These are phyloP conservation scores for Lumnitzera littorea DNA, from an alignment of 345 rosid species.

Conservation along the genomic window DNA sequence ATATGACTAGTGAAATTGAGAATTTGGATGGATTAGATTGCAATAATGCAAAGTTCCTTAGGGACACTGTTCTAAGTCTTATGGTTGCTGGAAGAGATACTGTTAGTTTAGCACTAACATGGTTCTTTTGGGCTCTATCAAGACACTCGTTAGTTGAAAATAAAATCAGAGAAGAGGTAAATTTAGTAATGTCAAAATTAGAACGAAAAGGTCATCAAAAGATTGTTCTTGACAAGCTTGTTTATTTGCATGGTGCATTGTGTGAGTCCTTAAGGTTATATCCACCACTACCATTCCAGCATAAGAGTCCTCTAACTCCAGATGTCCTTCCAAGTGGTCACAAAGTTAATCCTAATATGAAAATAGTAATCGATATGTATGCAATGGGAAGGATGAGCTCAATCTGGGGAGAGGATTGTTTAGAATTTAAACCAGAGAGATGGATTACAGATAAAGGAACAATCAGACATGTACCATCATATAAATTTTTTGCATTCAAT, in stretches of 20 bases:
- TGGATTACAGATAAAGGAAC: conserved; percentile 19
- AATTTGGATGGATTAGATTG: conserved; percentile 5
- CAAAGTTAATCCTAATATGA: conserved; percentile 8
- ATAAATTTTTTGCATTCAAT: conserved; percentile 22
- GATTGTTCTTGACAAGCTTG: conserved; percentile 8
- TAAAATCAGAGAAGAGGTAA: conserved; percentile 42
- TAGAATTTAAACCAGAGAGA: conserved; percentile 35
- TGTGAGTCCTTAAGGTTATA: conserved; percentile 31
- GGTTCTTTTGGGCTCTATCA: conserved; percentile 47
- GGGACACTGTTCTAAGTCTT: conserved; percentile 44
- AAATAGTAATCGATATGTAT: conserved; percentile 13
- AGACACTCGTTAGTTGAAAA: conserved; percentile 18
- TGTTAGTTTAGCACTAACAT: conserved; percentile 26
- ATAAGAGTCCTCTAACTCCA: conserved; percentile 11
- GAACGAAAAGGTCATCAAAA: conserved; percentile 5
- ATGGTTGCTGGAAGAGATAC: conserved; percentile 55
- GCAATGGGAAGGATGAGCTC: conserved; percentile 29
- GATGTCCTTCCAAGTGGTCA: conserved; percentile 39
- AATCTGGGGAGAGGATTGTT: conserved; percentile 24
- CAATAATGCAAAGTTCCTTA: conserved; percentile 33
- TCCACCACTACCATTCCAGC: conserved; percentile 26
- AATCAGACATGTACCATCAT: conserved; percentile 26
- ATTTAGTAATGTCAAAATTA: neutral
- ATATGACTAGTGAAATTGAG: conserved; percentile 16
- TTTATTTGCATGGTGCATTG: conserved; percentile 28